Conservation (phyloP, 176 grass and related monocot species). For the Thinopyrum elongatum region DNA sequence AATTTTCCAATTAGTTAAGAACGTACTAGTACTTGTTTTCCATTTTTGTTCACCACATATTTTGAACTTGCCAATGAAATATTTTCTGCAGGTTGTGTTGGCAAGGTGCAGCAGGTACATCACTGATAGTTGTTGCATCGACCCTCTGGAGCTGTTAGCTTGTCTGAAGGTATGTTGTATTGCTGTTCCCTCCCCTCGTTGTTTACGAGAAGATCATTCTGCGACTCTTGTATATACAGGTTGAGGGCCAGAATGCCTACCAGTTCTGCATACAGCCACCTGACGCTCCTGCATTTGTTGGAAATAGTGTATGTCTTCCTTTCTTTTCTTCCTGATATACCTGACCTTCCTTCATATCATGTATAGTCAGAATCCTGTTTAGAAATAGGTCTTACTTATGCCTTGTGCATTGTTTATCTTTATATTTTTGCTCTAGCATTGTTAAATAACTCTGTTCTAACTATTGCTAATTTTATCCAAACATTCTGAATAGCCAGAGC, state of each 20-base stretch:
- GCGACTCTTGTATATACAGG: conserved; percentile 28
- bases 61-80: not conserved
- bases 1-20: not conserved
- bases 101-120: conserved; percentile 94
- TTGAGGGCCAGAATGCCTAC: conserved; percentile 92
- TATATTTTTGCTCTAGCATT: not conserved
- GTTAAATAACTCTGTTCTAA: conserved; percentile 39
- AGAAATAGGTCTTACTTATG: not conserved
- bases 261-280: conserved; percentile 92
- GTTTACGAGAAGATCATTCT: not conserved
- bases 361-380: not conserved
- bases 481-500: conserved; percentile 99
- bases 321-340: not conserved
- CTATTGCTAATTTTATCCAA: conserved; percentile 55
- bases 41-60: not conserved
- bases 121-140: conserved; percentile 64
- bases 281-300: conserved; percentile 80
- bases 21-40: not conserved
- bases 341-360: not conserved
- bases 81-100: conserved; percentile 64
- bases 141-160: conserved; percentile 72
- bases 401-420: not conserved
- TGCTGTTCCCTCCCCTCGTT: not conserved
- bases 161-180: conserved; percentile 55
- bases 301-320: conserved; percentile 83